These are phyloP conservation scores for Pythium monospermum DNA, from an alignment of 352 stramenopile genomes.

Conservation along the genomic window DNA sequence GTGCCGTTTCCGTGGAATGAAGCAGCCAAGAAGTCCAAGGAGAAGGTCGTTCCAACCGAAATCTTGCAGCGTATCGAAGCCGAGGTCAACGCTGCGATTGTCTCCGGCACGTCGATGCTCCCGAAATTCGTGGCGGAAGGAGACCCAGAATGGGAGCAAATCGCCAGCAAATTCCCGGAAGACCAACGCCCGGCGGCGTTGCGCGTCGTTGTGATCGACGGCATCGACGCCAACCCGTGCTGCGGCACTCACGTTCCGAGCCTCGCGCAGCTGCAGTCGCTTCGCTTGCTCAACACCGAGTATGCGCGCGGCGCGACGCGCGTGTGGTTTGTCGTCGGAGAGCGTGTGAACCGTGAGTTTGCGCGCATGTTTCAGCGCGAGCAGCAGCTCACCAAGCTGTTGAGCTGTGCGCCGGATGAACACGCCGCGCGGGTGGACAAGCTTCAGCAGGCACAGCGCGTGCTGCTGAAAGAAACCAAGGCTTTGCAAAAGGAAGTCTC, in stretches of 20 bases:
- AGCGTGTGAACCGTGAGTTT: slow-evolving; percentile 78
- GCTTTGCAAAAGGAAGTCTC: slow-evolving; percentile 67
- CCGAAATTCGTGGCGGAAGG: slow-evolving; percentile 51
- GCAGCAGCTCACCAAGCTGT: slow-evolving; percentile 61
- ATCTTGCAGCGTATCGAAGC: slow-evolving; percentile 54
- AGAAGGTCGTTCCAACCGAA: slow-evolving; percentile 35
- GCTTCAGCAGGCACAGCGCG: slow-evolving; percentile 57
- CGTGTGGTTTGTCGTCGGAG: slow-evolving; percentile 82
- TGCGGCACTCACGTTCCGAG: slow-evolving; percentile 85
- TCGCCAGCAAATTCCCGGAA: slow-evolving; percentile 54
- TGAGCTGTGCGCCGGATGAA: slow-evolving; percentile 61
- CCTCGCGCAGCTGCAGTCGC: slow-evolving; percentile 56
- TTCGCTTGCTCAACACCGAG: slow-evolving; percentile 75
- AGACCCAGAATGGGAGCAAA: slow-evolving; percentile 47
- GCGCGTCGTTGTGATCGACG: slow-evolving; percentile 80
- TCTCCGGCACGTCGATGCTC: slow-evolving; percentile 45
- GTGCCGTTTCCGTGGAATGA: slow-evolving; percentile 39
- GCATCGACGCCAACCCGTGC: slow-evolving; percentile 83
- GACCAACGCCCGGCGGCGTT: slow-evolving; percentile 58
- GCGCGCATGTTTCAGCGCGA: slow-evolving; percentile 64
- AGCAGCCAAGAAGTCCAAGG: slow-evolving; percentile 23
- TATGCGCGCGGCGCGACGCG: slow-evolving; percentile 55
- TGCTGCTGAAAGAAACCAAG: slow-evolving; percentile 61
- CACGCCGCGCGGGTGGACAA: slow-evolving; percentile 64
- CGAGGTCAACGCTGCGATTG: slow-evolving; percentile 75